These are phyloP conservation scores for Colletotrichum gigasporum DNA, from an alignment of 2,329 filamentous ascomycete genomes.

Conservation along the genomic window DNA sequence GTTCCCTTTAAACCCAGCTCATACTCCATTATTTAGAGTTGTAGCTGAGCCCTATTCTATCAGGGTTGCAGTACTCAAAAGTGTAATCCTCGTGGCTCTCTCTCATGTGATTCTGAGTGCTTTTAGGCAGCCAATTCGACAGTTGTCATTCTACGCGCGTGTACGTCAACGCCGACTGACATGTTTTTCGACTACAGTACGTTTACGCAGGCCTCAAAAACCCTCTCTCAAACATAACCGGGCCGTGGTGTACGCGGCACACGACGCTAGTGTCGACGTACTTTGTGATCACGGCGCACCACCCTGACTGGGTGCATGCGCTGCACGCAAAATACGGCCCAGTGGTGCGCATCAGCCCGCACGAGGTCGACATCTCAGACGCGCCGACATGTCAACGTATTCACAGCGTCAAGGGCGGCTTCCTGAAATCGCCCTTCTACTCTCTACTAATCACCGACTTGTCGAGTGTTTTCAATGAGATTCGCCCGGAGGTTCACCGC, in stretches of 20 bases:
- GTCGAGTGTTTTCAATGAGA: slow-evolving; percentile 23
- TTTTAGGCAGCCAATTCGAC: no score
- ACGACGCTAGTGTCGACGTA: slow-evolving; percentile 12
- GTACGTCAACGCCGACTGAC: neutral
- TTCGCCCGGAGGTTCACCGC: slow-evolving; percentile 35
- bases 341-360: slow-evolving; percentile 15
- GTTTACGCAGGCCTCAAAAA: slow-evolving; percentile 17
- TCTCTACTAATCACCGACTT: slow-evolving; percentile 25
- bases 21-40: no score
- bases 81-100: no score
- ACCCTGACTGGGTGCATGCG: slow-evolving; percentile 17
- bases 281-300: neutral
- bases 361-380: slow-evolving; percentile 33
- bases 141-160: neutral
- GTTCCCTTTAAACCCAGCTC: no score
- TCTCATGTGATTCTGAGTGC: no score
- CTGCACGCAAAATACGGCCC: slow-evolving; percentile 26
- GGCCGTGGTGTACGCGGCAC: slow-evolving; percentile 22
- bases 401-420: slow-evolving; percentile 28
- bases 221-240: slow-evolving; percentile 7
- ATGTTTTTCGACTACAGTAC: neutral
- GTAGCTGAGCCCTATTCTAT: no score
- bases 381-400: slow-evolving; percentile 41
- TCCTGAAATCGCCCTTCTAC: slow-evolving; percentile 22
- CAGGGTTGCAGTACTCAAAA: no score